Evolutionary conservation across 768 basidiomycete genomes (phyloP).

Genomic region (Boletus rubescentipes): DNA sequence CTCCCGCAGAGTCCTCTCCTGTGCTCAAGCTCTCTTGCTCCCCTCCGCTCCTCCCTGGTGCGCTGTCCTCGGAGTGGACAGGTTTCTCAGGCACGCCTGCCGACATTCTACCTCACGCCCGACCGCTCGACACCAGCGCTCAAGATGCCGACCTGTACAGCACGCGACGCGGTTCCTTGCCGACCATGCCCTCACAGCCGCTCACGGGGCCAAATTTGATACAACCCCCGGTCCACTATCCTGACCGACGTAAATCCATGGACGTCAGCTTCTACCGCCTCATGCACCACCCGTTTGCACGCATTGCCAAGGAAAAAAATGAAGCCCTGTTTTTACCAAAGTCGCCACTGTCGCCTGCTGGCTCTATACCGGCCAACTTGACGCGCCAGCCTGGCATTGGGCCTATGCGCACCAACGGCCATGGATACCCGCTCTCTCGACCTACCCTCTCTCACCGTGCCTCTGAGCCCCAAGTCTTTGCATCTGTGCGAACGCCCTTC

Average conservation of each 20-base stretch:
- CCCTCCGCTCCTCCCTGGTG: constrained; percentile 13
- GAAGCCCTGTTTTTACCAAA: constrained; percentile 34
- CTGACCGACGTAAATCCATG: constrained; percentile 38
- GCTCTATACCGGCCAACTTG: constrained; percentile 34
- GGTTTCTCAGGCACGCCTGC: constrained; percentile 34
- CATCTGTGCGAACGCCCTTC: constrained; percentile 41
- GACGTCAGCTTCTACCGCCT: constrained; percentile 50
- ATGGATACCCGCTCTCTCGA: constrained; percentile 42
- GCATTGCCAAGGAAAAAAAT: constrained; percentile 34
- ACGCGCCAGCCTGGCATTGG: constrained; percentile 37
- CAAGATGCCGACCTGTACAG: constrained; percentile 36
- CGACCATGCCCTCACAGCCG: constrained; percentile 37
- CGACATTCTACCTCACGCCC: constrained; percentile 26
- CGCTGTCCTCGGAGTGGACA: constrained; percentile 27
- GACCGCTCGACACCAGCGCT: constrained; percentile 19
- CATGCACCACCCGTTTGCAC: constrained; percentile 44
- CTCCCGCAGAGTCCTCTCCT: constrained; percentile 9
- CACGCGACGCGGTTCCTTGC: constrained; percentile 56
- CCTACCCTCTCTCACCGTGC: constrained; percentile 30
- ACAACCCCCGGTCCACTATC: constrained; percentile 35
- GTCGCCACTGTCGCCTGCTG: constrained; percentile 33
- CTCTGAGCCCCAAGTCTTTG: constrained; percentile 34
- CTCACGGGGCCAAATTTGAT: constrained; percentile 28
- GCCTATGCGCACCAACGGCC: constrained; percentile 47
- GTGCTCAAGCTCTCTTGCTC: constrained; percentile 25